Percentiles rank a stretch among this genome's conserved stretches.
phyloP scores from a whole-genome alignment of 139 green algal genomes.

The Prasinococcaceae sp. region DNA sequence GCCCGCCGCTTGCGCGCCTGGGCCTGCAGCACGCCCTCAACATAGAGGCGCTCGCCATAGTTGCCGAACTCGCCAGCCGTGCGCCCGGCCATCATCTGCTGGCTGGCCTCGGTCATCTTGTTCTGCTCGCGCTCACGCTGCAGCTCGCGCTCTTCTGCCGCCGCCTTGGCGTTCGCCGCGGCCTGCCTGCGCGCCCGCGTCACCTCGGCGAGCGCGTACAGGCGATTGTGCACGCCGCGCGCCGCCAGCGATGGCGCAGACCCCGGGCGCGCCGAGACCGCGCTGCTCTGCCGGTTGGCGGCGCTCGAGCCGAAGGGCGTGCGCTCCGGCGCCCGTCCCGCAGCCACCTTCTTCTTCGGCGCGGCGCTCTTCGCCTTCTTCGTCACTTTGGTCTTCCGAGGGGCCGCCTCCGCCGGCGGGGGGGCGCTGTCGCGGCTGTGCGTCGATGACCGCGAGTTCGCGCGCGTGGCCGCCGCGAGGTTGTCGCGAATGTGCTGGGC shows the following conservation, averaged over 20 bases:
- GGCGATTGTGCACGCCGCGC: not conserved
- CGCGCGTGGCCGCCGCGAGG: not conserved
- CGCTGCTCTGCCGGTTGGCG: not conserved
- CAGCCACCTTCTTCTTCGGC: not conserved
- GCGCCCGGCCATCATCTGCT: constrained; percentile 18
- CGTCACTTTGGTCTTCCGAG: not conserved
- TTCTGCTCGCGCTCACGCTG: constrained; percentile 6
- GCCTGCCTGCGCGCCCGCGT: not conserved
- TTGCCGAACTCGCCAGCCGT: constrained; percentile 17
- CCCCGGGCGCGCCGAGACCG: not conserved
- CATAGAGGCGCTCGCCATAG: constrained; percentile 23
- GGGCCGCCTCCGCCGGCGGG: no score
- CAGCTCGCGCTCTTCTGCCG: not conserved
- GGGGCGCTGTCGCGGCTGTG: not conserved
- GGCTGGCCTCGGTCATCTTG: constrained; percentile 10
- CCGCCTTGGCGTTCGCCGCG: not conserved
- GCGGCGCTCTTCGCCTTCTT: not conserved
- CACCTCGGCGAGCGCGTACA: not conserved
- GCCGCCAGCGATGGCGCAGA: not conserved
- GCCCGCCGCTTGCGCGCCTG: constrained; percentile 1
- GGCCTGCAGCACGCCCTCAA: constrained; percentile 8
- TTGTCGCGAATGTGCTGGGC: constrained; percentile 5
- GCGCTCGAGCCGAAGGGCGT: not conserved
- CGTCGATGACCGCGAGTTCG: not conserved
- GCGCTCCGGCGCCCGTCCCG: not conserved